Base-by-base conservation (phyloP, 1,284 basidiomycete genomes). In the Salmacisia buchloeana region DNA sequence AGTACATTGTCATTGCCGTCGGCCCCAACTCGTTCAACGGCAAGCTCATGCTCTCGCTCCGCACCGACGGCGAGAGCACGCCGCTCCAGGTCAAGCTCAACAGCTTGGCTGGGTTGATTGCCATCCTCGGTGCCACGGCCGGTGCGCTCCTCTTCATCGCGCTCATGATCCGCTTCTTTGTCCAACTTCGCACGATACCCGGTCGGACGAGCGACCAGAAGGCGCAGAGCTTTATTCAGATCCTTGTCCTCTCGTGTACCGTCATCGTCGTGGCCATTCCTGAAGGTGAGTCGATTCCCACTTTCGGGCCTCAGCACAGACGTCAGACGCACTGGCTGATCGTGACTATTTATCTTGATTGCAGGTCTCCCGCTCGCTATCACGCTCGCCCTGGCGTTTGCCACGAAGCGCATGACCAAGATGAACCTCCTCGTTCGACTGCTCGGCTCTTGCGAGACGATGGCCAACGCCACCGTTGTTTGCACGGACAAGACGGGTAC, bases 201-300 rank as follows among this genome's bases (percentile, higher is more conserved):
- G 27, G 70, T 64, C 87, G 89, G 61, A 87, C 86, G 0, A 80
- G 91, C 13, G 88, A 86, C 75, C 82, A 91, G 79, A 94, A 96
- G 75, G 94, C 91, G 43, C 88, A 96, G 71, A 85, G 87, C 1
- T 98, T 98, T 74, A 90, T 94, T 60, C 86, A 96, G 69, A 94
- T 96, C 65, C 85, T 97, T 58, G 94, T 97, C 76, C 96, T 97
- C 63, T 84, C 94, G 2, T 93, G 98, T 64, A 97, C 94, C 18
- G 82, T 98, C 63, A 86, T 98, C 54, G 96, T 98, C 71, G 92
- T 97, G 69, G 94, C 94, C 52, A 93, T 98, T 39, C 96, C 94
- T 38, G 94, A 97, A 87, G 90, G 94, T 81, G 23, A 15, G 39
- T 43, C 5, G 39, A 38, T 18, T 21, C 39, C 39, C 5, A 18